phyloP scores from a whole-genome alignment of 2,329 filamentous ascomycete species.

The Parastagonospora nodorum region DNA sequence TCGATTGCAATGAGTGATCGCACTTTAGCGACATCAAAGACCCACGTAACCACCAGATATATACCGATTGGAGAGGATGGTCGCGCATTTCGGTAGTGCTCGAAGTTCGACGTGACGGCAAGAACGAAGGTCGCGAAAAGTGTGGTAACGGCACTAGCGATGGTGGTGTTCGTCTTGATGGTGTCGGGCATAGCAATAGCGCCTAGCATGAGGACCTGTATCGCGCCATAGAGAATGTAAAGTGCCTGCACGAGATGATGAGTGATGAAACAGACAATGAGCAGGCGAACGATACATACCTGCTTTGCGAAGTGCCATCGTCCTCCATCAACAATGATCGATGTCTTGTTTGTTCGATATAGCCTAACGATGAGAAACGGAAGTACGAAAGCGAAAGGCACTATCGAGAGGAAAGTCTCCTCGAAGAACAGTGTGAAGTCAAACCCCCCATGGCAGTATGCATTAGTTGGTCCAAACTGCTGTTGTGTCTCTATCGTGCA shows the following conservation, averaged over 20 bases:
- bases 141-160: conserved; percentile 5
- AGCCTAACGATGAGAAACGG: conserved; percentile 10
- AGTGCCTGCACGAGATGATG: not conserved
- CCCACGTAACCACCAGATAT: conserved; percentile 1
- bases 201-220: conserved; percentile 14
- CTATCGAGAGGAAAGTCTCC: conserved; percentile 21
- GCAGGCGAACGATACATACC: not conserved
- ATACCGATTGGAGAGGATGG: conserved; percentile 13
- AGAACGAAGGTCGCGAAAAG: conserved; percentile 12
- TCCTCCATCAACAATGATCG: conserved; percentile 6
- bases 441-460: conserved; percentile 13
- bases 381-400: conserved; percentile 14
- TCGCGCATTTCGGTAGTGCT: conserved; percentile 13
- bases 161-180: conserved; percentile 12
- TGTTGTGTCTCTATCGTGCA: conserved; percentile 16
- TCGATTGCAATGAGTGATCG: not conserved
- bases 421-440: conserved; percentile 28
- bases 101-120: conserved; percentile 11
- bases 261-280: not conserved
- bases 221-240: conserved; percentile 14
- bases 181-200: conserved; percentile 14
- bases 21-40: not conserved
- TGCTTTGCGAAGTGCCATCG: conserved; percentile 16
- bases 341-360: conserved; percentile 7
- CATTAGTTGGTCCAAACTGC: conserved; percentile 12